phyloP scores from a whole-genome alignment of 495 filamentous ascomycete genomes.

The Daldinia grandis region DNA sequence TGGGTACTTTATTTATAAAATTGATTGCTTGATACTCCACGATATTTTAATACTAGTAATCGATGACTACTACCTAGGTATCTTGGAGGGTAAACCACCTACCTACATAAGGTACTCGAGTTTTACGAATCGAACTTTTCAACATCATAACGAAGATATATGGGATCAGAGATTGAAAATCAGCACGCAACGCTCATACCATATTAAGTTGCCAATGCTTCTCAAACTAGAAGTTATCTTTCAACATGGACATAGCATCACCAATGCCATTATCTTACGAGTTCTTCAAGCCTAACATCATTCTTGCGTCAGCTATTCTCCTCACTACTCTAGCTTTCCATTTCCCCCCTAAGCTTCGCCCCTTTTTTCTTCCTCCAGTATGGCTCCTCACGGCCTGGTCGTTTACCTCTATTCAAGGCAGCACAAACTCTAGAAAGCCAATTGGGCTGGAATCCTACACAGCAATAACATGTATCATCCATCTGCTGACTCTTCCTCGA shows the following conservation, averaged over 20 bases:
- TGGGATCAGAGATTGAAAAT: not conserved
- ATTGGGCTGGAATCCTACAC: constrained; percentile 14
- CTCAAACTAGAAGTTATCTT: not conserved
- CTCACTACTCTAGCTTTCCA: constrained; percentile 13
- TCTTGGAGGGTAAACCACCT: too few species aligned
- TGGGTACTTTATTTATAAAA: not conserved
- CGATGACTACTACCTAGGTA: not conserved
- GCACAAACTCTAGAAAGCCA: not conserved
- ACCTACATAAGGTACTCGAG: too few species aligned
- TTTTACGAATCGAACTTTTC: not conserved
- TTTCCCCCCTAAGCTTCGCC: not conserved
- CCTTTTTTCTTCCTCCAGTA: constrained; percentile 7
- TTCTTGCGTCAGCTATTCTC: not conserved
- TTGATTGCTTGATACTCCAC: not conserved
- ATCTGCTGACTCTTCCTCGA: constrained; percentile 10
- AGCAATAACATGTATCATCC: constrained; percentile 16
- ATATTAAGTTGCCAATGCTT: not conserved
- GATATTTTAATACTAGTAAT: not conserved
- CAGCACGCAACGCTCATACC: not conserved
- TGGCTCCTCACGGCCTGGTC: constrained; percentile 9
- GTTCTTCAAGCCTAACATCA: constrained; percentile 11
- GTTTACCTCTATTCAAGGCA: not conserved
- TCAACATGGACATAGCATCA: constrained; percentile 1
- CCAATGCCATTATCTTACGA: not conserved
- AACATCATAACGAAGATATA: not conserved